These are phyloP conservation scores for Apiospora kogelbergensis DNA, from an alignment of 2,329 filamentous ascomycete species.

Conservation along the genomic window DNA sequence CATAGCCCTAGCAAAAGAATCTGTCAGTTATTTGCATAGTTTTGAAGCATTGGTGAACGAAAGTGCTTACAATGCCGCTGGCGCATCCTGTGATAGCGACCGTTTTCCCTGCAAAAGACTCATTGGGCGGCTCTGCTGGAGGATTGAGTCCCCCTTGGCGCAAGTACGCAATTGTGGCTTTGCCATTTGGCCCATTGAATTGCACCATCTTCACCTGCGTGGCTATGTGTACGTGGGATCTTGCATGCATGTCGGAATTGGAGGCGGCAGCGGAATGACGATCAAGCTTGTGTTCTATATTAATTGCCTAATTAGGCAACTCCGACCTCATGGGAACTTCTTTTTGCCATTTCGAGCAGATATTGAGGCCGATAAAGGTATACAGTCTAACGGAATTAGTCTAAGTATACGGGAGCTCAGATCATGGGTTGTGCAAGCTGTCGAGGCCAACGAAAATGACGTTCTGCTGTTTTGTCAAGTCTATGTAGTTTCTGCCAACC, in stretches of 20 bases:
- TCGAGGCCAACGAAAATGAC: too few relatives aligned
- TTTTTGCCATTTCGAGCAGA: too few relatives aligned
- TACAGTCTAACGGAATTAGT: too few relatives aligned
- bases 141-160: constrained; percentile 1
- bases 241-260: background rate
- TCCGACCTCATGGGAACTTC: too few relatives aligned
- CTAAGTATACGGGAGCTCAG: too few relatives aligned
- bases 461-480: too few relatives aligned
- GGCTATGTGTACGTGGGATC: background rate
- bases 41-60: background rate
- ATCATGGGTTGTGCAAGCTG: too few relatives aligned
- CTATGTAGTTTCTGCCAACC: too few relatives aligned
- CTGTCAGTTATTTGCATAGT: background rate
- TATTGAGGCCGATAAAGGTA: too few relatives aligned
- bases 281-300: too few relatives aligned
- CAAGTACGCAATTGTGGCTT: background rate
- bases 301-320: too few relatives aligned
- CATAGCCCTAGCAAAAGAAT: background rate
- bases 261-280: background rate
- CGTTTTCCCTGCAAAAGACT: background rate
- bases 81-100: background rate
- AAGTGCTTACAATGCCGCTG: background rate
- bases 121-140: constrained; percentile 1
- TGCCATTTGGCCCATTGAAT: background rate
- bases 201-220: background rate